Base-by-base conservation (phyloP, 495 filamentous ascomycete genomes). In the Aspergillus cavernicola region DNA sequence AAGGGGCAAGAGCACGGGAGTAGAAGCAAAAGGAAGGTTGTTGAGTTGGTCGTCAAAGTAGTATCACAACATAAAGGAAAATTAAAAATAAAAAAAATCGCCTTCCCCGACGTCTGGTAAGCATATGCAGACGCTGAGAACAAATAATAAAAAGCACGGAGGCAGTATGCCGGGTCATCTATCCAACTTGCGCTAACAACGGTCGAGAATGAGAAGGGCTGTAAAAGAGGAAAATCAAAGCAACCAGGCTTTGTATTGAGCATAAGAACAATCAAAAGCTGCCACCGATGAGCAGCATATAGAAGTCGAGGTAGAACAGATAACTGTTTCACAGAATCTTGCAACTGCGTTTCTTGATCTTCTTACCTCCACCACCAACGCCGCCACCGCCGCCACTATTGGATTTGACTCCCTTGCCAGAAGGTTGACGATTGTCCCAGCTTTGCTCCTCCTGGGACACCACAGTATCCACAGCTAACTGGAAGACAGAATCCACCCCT, bases 401-500 rank as follows among this genome's bases (percentile, higher is more conserved):
- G 19, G 62, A 78, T 50, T 65, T 67, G 44, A 61, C 55, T 28
- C 51, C 56, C 48, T 37, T 52, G 35, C 61, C 37, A 40, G 13
- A 38, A 43, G 47, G 61, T 53, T 41, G 64, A 38, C 32, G 60
- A 43, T 47, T 54, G 48, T 45, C 61, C 63, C 59, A 75, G 41
- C 61, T 64, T 56, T 74, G 61, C 47, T 77, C 68, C 43, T 79
- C 69, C n/a, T 66, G 59, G 6, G 64, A 61, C 20, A 97, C 87
- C 12, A 91, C 90, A 41, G 86, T 90, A 58, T 89, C 85, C 62
- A 98, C 90, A 12, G 93, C 93, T 36, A 80, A 73, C 59, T 90
- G 83, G 67, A 98, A 98, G 60, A 98, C 91, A 56, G 96, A 91
- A 63, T 97, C 88, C 24, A 98, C 92, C 44, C 93, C 93, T 31